These are phyloP conservation scores for Colletotrichum navitas DNA, from an alignment of 2,329 filamentous ascomycete genomes.

Conservation along the genomic window DNA sequence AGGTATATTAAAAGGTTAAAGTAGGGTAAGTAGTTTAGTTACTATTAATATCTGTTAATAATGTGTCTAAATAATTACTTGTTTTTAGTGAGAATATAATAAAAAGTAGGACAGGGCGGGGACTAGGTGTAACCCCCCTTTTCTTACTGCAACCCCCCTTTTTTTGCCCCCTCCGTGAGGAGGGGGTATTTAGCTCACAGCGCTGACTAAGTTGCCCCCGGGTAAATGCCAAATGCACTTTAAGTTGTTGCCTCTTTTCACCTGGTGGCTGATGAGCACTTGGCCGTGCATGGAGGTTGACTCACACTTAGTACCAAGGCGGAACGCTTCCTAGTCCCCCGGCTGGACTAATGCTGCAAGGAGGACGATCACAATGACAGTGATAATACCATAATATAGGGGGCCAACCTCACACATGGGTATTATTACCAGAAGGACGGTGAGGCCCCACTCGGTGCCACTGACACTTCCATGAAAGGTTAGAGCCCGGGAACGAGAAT, in stretches of 20 bases:
- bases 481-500: not conserved
- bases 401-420: not conserved
- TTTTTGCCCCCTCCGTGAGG: too few species aligned
- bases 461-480: slow-evolving; percentile 18
- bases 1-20: too few species aligned
- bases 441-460: slow-evolving; percentile 12
- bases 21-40: too few species aligned
- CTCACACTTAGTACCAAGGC: not conserved
- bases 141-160: too few species aligned
- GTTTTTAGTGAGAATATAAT: too few species aligned
- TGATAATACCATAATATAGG: not conserved
- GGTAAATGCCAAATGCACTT: not conserved
- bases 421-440: not conserved
- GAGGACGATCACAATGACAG: slow-evolving; percentile 33
- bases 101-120: too few species aligned
- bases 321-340: slow-evolving; percentile 2
- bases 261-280: not conserved
- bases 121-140: too few species aligned
- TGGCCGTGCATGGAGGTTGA: slow-evolving; percentile 13
- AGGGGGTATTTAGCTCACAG: too few species aligned
- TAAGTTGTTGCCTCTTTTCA: not conserved
- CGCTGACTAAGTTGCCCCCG: too few species aligned
- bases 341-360: slow-evolving; percentile 5
- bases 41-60: too few species aligned
- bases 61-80: too few species aligned